These are phyloP conservation scores for Echria macrotheca DNA, from an alignment of 495 filamentous ascomycete genomes.

Conservation along the genomic window DNA sequence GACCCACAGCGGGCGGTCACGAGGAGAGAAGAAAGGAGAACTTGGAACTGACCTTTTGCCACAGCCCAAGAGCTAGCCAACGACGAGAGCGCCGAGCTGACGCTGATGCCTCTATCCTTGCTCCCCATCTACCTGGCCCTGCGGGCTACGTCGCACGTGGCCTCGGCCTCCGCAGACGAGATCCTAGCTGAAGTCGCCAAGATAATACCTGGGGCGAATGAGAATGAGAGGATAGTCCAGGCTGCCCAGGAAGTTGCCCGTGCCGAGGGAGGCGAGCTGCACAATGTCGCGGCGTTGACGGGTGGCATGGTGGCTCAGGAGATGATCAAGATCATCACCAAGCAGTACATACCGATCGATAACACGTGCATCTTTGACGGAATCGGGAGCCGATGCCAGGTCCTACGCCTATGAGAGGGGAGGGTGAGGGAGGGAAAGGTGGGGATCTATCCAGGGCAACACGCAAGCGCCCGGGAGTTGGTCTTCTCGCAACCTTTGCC, in stretches of 20 bases:
- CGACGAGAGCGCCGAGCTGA: constrained; percentile 38
- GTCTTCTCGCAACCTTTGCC: not conserved
- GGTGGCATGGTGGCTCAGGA: constrained; percentile 95
- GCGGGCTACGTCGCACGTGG: constrained; percentile 45
- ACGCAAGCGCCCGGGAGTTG: constrained; percentile 1
- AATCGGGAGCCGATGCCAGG: constrained; percentile 69
- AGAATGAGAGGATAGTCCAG: constrained; percentile 42
- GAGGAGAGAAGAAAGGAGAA: constrained; percentile 6
- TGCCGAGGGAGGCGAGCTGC: constrained; percentile 79
- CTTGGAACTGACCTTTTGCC: constrained; percentile 12
- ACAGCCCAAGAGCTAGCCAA: constrained; percentile 34
- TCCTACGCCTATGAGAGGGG: constrained; percentile 48
- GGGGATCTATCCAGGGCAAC: not conserved
- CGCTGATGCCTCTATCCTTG: constrained; percentile 53
- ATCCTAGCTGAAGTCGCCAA: constrained; percentile 33
- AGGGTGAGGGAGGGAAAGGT: not conserved
- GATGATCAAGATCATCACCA: constrained; percentile 90
- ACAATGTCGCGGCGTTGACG: constrained; percentile 86
- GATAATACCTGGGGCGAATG: constrained; percentile 39
- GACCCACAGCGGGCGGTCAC: not conserved
- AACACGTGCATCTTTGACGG: constrained; percentile 94
- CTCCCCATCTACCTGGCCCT: constrained; percentile 74
- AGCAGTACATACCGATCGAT: constrained; percentile 93
- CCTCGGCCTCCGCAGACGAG: constrained; percentile 40
- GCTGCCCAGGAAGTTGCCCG: constrained; percentile 64